Percentiles rank a stretch among this genome's conserved stretches.
Conservation (phyloP, 2,329 filamentous ascomycete species). For the Furcasterigmium sp. region DNA sequence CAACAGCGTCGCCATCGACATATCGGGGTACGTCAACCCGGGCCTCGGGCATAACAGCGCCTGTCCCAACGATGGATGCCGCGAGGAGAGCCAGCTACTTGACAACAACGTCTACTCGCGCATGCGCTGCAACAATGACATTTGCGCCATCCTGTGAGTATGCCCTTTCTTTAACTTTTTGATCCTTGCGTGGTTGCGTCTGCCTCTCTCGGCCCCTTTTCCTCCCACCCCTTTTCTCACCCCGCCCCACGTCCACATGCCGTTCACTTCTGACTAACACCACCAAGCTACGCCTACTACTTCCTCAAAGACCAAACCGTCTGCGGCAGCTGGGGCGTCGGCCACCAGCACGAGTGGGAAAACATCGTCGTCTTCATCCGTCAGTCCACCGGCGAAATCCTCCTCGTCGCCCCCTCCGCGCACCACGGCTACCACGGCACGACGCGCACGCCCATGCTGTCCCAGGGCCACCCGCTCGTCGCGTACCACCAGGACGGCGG, state of each 20-base stretch:
- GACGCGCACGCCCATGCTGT: constrained; percentile 13
- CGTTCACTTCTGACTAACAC: constrained; percentile 11
- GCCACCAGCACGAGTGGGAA: constrained; percentile 36
- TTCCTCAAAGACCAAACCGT: constrained; percentile 38
- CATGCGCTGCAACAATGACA: constrained; percentile 25
- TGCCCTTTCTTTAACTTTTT: no score
- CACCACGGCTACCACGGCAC: constrained; percentile 18
- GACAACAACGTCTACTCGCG: constrained; percentile 25
- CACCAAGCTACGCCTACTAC: constrained; percentile 39
- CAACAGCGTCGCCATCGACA: no score
- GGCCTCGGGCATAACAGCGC: no score
- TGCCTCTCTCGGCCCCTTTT: no score
- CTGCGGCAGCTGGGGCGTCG: constrained; percentile 20
- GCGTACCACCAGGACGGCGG: constrained; percentile 24
- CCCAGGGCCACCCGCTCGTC: constrained; percentile 14
- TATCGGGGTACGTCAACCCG: no score
- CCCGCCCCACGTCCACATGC: no score
- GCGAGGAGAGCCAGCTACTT: constrained; percentile 21
- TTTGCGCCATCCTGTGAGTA: constrained; percentile 24
- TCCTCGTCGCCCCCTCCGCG: constrained; percentile 22
- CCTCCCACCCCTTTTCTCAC: no score
- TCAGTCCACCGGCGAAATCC: constrained; percentile 14
- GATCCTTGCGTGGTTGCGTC: no score
- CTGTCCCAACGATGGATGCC: constrained; percentile 13
- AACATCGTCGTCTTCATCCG: constrained; percentile 24